Evolutionary conservation across 2,329 filamentous ascomycete species (phyloP), one percentile per base, ranked within the genome.

Genomic region (Annulohypoxylon truncatum): DNA sequence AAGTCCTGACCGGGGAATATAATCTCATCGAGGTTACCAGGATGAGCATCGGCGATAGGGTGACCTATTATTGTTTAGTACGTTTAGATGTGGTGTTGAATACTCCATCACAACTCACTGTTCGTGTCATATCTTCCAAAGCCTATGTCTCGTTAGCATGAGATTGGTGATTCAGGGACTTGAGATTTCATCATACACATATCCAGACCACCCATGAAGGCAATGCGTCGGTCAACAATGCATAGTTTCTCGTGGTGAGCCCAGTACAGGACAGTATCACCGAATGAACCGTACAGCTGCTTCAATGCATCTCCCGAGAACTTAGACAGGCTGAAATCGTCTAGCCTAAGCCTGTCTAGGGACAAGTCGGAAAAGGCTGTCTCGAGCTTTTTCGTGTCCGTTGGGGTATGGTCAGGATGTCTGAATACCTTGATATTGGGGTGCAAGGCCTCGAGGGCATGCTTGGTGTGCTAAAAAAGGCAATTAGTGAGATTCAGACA

Each of bases 211-310:
- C 93, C 94, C 94, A 97, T 97, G 76, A 97, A 97, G 1, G 90
- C 93, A 60, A 90, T 83, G 8, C 84, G 83, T n/a, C 90, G 88
- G 76, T 97, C 94, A 13, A 97, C 81, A 1, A 97, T 77, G 71
- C 92, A 93, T 0, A 97, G 85, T 79, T 97, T 97, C 80, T 97
- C 94, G 72, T 97, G 94, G 73, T 97, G 94, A 2, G 93, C 93
- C 94, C 94, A 97, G 79, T 93, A 97, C 0, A 97, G 81, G 9
- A 97, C 91, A 1, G 94, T 88, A 71, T 92, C 93, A 29, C 94
- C 92, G 31, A 88, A 88, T 52, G 92, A 90, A 57, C 94, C 94
- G 74, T 97, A 97, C 0, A 97, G 79, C 0, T 90, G 88, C 76
- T 93, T 92, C 51, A 97, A 76, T 1, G 91, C 87, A 73, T 96